phyloP scores from a whole-genome alignment of 108 stramenopile species.

The Cyclostephanos invisitatus region DNA sequence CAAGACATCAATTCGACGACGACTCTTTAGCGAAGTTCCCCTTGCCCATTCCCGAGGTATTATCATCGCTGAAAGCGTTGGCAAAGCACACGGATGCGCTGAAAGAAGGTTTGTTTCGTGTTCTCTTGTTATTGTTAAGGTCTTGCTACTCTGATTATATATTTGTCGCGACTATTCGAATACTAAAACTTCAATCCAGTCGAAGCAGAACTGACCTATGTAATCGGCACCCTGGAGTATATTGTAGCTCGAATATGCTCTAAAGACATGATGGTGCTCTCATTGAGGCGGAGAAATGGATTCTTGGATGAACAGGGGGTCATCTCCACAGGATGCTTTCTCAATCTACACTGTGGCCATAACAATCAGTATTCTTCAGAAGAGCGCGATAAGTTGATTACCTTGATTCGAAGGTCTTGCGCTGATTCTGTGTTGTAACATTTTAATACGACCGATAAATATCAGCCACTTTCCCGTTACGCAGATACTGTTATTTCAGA shows the following conservation, averaged over 20 bases:
- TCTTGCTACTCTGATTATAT: not conserved
- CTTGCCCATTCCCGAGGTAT: conserved; percentile 77
- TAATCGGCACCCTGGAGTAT: conserved; percentile 74
- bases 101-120: conserved; percentile 22
- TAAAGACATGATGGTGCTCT: conserved; percentile 31
- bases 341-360: conserved; percentile 87
- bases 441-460: not conserved
- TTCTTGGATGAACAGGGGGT: conserved; percentile 25
- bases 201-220: conserved; percentile 61
- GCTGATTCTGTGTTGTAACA: conserved; percentile 25
- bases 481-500: too few species aligned
- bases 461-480: too few species aligned
- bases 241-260: conserved; percentile 59
- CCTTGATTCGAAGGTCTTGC: conserved; percentile 35
- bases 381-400: conserved; percentile 59
- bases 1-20: conserved; percentile 55
- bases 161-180: not conserved
- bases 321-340: conserved; percentile 60
- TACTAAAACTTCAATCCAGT: conserved; percentile 27
- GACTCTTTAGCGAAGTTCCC: conserved; percentile 58
- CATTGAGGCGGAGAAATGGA: conserved; percentile 33
- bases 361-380: conserved; percentile 76
- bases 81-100: conserved; percentile 33
- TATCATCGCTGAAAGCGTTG: conserved; percentile 55
- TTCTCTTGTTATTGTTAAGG: not conserved